Evolutionary conservation across 768 basidiomycete species (phyloP).

Genomic region (Russula olivacea): DNA sequence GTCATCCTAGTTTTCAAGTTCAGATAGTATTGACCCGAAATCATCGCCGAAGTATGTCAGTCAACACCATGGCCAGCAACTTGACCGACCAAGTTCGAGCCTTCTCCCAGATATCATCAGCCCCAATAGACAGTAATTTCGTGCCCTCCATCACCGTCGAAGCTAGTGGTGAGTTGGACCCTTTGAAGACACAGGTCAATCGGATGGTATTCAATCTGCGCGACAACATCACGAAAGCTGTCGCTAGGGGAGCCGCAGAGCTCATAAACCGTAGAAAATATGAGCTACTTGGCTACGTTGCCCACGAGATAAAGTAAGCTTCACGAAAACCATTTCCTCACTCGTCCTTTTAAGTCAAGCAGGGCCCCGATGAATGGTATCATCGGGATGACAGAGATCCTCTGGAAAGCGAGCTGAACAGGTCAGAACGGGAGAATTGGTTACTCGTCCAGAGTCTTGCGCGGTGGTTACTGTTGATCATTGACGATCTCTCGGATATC

Average conservation of each 20-base stretch:
- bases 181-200: slow-evolving; percentile 96
- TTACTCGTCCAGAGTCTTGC: slow-evolving; percentile 94
- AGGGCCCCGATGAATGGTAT: slow-evolving; percentile 99
- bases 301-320: slow-evolving; percentile 80
- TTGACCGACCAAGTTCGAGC: slow-evolving; percentile 93
- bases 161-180: slow-evolving; percentile 98
- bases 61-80: slow-evolving; percentile 97
- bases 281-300: slow-evolving; percentile 99
- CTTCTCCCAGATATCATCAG: slow-evolving; percentile 96
- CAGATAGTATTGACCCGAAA: slow-evolving; percentile 21
- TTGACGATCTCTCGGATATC: slow-evolving; percentile 98
- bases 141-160: slow-evolving; percentile 99
- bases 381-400: slow-evolving; percentile 99
- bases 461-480: slow-evolving; percentile 87
- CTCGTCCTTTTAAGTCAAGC: slow-evolving; percentile 5
- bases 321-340: background rate
- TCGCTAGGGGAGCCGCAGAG: slow-evolving; percentile 94
- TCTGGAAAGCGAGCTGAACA: slow-evolving; percentile 89
- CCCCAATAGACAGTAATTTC: slow-evolving; percentile 98
- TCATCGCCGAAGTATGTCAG: slow-evolving; percentile 59
- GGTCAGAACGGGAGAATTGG: slow-evolving; percentile 92
- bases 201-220: slow-evolving; percentile 98
- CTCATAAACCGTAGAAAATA: slow-evolving; percentile 93
- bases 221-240: slow-evolving; percentile 95
- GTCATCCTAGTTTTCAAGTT: too few species aligned